Evolutionary conservation across 2,329 filamentous ascomycete species (phyloP), one percentile per base, ranked within the genome.

Genomic region (Aspergillus brunneoviolaceus): DNA sequence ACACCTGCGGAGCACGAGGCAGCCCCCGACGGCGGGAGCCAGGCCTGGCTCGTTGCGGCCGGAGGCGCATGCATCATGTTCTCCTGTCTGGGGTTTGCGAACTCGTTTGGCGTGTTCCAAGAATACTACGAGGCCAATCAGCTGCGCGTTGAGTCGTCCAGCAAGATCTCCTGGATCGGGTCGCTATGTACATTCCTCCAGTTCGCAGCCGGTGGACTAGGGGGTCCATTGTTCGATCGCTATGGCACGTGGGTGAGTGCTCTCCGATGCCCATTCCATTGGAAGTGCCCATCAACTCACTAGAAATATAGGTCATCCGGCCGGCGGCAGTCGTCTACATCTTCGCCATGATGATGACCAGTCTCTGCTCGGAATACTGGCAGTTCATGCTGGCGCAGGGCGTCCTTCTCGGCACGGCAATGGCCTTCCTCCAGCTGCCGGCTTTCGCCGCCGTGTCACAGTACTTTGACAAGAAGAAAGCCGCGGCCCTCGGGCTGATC

Each of bases 291-390:
- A n/a, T 29, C 21, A 16, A 6, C 25, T 31, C 23, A 5, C 23
- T 49, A 29, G 12, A 11, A 5, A 16, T 2, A 14, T 21, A 68
- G 65, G 53, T 66, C 10, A 63, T 69, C 23, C 56, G 62, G 1
- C 59, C 61, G 14, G 55, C 65, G 2, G 60, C 60, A 1, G 10
- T 68, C 4, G n/a, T 56, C 4, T 65, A 63, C 33, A 81, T 89
- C 19, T 83, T 88, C 57, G 84, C 84, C 4, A 68, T 89, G 5
- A 88, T 89, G 84, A 87, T 88, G 85, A 79, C 84, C 0, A 82
- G 79, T 5, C 72, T 89, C 59, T 86, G 79, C 53, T 81, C 76
- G 0, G 63, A 82, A 56, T 85, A 84, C 68, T 85, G 80, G 63
- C 83, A 85, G 33, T 80, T 84, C 65, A 72, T 85, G 33, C 69